Conservation (phyloP, 345 rosid species). For the Cardamine resedifolia region DNA sequence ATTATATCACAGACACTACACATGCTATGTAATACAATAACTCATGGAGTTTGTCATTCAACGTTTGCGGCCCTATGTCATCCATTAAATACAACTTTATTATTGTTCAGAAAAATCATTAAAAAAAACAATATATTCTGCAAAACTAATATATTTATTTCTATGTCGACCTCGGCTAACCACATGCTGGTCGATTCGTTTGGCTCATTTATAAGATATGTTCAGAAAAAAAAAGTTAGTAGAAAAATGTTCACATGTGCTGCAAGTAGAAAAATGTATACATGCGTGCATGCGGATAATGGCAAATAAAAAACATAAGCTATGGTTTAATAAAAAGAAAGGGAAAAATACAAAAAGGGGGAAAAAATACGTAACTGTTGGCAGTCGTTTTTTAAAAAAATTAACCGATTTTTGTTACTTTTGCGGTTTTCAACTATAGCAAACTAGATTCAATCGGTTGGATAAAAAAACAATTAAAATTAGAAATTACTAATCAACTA, state of each 20-base stretch:
- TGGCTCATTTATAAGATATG: conserved; percentile 28
- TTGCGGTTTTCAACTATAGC: no score
- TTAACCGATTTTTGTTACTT: not conserved
- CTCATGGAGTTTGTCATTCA: conserved; percentile 29
- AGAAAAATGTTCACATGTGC: not conserved
- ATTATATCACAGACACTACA: conserved; percentile 31
- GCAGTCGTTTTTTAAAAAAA: not conserved
- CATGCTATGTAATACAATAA: conserved; percentile 32
- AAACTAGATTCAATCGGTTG: not conserved
- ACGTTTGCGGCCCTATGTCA: conserved; percentile 37
- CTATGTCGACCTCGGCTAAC: conserved; percentile 27
- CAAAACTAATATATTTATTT: conserved; percentile 24
- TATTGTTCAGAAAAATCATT: conserved; percentile 22
- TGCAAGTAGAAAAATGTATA: not conserved
- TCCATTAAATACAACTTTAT: conserved; percentile 20
- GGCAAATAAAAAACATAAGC: conserved; percentile 7
- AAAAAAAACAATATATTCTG: conserved; percentile 12
- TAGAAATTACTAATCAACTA: not conserved
- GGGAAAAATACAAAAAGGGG: not conserved
- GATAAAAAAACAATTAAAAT: not conserved
- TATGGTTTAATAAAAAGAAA: not conserved
- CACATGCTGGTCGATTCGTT: conserved; percentile 31
- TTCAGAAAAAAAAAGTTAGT: not conserved
- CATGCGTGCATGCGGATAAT: conserved; percentile 30
- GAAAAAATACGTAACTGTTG: not conserved